Evolutionary conservation across 371 early-diverging fungal species (phyloP).

Genomic region (Syncephalis plumigaleata): DNA sequence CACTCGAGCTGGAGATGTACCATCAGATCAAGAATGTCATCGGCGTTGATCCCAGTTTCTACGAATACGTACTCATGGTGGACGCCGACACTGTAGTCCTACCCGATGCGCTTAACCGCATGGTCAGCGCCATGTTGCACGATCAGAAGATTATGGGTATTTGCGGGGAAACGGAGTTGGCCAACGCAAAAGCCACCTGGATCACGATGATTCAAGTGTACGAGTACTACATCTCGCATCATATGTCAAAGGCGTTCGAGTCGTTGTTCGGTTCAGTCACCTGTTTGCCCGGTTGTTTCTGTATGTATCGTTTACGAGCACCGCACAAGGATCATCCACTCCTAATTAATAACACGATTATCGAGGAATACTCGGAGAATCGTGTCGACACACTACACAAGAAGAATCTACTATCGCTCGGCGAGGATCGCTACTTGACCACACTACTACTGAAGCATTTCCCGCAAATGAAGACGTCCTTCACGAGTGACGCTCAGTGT

Average conservation of each 20-base stretch:
- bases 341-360: conserved; percentile 76
- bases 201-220: conserved; percentile 87
- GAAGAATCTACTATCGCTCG: conserved; percentile 73
- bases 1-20: conserved; percentile 87
- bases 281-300: conserved; percentile 92
- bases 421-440: conserved; percentile 87
- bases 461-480: conserved; percentile 91
- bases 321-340: conserved; percentile 73
- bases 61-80: conserved; percentile 84
- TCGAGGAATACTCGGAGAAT: conserved; percentile 91
- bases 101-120: conserved; percentile 42
- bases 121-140: conserved; percentile 55
- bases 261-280: conserved; percentile 76
- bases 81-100: conserved; percentile 88
- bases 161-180: conserved; percentile 69
- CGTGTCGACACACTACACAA: conserved; percentile 94
- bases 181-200: conserved; percentile 81
- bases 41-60: conserved; percentile 65
- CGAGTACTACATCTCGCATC: conserved; percentile 86
- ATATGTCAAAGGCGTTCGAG: conserved; percentile 78
- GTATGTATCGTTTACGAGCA: conserved; percentile 80
- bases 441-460: conserved; percentile 98
- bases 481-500: conserved; percentile 89
- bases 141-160: conserved; percentile 77
- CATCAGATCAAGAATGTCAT: conserved; percentile 81